These are phyloP conservation scores for Epichloe amarillans DNA, from an alignment of 2,329 filamentous ascomycete genomes.

Conservation along the genomic window DNA sequence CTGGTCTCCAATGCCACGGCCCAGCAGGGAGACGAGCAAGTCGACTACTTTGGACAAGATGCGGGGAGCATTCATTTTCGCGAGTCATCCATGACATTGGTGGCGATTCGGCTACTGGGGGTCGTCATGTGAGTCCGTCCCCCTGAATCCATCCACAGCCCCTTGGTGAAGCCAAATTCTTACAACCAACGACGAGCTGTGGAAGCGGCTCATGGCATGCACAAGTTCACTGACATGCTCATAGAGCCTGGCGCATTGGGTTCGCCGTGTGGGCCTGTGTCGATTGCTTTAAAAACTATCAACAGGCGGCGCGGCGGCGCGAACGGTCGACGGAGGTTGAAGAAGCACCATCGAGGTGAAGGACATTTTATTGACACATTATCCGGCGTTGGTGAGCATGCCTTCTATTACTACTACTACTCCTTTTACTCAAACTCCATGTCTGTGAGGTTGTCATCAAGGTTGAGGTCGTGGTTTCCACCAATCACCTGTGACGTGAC, in stretches of 20 bases:
- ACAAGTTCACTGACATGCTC: too few relatives aligned
- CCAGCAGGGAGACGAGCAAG: background rate
- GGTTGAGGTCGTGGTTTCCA: conserved; percentile 37
- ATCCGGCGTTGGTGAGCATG: too few relatives aligned
- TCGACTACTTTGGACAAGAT: background rate
- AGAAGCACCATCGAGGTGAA: too few relatives aligned
- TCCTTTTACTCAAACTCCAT: conserved; percentile 16
- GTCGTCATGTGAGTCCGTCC: conserved; percentile 12
- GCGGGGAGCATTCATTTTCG: conserved; percentile 8
- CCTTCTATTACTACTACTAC: too few relatives aligned
- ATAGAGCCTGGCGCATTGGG: background rate
- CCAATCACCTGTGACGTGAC: conserved; percentile 26
- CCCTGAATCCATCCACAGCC: too few relatives aligned
- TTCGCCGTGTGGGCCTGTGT: background rate
- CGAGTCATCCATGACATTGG: background rate
- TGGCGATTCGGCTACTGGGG: conserved; percentile 10
- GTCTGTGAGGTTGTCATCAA: conserved; percentile 31
- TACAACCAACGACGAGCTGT: too few relatives aligned
- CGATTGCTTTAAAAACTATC: background rate
- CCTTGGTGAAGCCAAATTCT: too few relatives aligned
- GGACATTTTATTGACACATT: too few relatives aligned
- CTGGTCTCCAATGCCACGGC: conserved; percentile 12
- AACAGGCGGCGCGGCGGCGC: background rate
- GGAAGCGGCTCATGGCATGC: too few relatives aligned
- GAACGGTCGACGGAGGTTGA: too few relatives aligned